Evolutionary conservation across 805 yeast genomes (phyloP), one percentile per base, ranked within the genome.

Genomic region (Spathaspora girioi): DNA sequence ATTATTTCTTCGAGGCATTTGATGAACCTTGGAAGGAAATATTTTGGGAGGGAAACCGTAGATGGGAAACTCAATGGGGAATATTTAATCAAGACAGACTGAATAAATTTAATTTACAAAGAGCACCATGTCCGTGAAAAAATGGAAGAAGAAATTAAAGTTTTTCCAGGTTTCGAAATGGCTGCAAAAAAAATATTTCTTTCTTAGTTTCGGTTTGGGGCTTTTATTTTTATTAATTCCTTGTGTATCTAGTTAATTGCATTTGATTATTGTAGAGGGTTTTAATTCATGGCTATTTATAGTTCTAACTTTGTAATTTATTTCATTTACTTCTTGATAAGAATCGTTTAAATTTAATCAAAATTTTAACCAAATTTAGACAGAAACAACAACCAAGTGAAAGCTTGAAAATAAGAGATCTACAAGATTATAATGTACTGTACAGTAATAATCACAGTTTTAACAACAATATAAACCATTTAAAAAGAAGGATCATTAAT

Each of bases 61-160:
- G 65, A 50, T 84, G 89, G 89, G 90, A 85, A 58, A 76, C 87
- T 0, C 81, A 84, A 56, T 86, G 90, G 90, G 92, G 90, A 0
- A 52, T 86, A 8, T 83, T 86, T 58, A 71, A 76, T 1, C 57
- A 61, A 6, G 76, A 81, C 49, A 65, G 89, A 48, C 63, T 49
- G 50, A 51, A 54, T 35, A 54, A 54, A 32, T 48, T 54, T 41
- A 38, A 46, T 47, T 17, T 54, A 17, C 51, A 50, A 46, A 38
- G 41, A 14, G 26, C 48, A 12, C 51, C 51, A 14, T 48, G 48
- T 48, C 27, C 47, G 20, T 50, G 35, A 42, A 18, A 29, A 12
- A 6, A 3, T 23, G 26, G 26, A 6, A 23, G 6, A 23, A 23
- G 6, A 3, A 23, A 23, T 6, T n/a, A n/a, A 23, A 6, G 26